Conservation (phyloP, 2,329 filamentous ascomycete species). For the Diaporthe amygdali region DNA sequence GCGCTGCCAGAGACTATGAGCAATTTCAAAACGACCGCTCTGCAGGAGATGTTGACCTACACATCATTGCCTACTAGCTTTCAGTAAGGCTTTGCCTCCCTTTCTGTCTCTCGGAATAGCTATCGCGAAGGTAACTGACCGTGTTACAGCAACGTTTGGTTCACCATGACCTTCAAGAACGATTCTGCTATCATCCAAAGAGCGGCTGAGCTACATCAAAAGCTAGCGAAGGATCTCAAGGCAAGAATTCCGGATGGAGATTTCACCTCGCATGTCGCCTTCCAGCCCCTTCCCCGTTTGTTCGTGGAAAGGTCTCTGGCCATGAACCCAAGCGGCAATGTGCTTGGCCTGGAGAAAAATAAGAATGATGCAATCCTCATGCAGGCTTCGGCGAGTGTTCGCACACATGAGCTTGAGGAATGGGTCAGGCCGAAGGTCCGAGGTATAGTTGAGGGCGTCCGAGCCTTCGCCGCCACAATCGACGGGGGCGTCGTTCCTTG, state of each 20-base stretch:
- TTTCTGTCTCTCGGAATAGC: background rate
- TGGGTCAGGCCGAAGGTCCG: background rate
- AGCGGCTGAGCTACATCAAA: background rate
- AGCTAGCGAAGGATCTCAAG: background rate
- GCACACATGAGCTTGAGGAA: background rate
- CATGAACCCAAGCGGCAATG: background rate
- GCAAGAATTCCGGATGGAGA: background rate
- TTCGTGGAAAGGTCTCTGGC: background rate
- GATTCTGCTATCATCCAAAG: background rate
- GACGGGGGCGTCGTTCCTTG: background rate
- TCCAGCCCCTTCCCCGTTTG: background rate
- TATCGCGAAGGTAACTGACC: background rate
- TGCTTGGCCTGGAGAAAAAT: background rate
- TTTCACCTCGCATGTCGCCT: background rate
- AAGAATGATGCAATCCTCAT: background rate
- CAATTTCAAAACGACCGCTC: background rate
- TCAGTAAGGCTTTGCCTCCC: background rate
- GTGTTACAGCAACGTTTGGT: background rate
- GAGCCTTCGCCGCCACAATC: background rate
- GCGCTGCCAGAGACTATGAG: background rate
- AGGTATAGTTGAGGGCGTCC: background rate
- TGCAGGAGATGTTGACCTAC: background rate
- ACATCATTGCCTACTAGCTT: background rate
- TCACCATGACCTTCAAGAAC: background rate
- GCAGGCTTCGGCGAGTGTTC: background rate